phyloP scores from a whole-genome alignment of 805 yeast species.

The Wickerhamiella kurtzmanii region DNA sequence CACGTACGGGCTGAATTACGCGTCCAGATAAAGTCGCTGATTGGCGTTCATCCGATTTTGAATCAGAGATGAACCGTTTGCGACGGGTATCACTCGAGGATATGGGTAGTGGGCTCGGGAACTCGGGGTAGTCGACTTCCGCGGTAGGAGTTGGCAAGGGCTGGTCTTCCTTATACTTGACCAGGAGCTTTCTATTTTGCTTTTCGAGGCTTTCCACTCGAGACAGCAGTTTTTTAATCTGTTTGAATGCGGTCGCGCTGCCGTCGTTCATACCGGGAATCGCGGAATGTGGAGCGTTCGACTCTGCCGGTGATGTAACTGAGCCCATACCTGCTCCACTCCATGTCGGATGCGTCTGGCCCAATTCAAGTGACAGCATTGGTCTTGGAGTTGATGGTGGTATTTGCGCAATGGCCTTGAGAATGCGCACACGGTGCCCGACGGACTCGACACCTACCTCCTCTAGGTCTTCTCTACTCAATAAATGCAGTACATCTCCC shows the following conservation, averaged over 20 bases:
- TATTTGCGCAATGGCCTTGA: conserved; percentile 41
- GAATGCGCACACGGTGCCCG: conserved; percentile 44
- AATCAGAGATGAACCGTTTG: neutral
- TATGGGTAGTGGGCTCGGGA: neutral
- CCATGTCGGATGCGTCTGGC: neutral
- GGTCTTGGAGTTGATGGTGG: neutral
- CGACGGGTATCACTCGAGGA: neutral
- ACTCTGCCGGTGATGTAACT: neutral
- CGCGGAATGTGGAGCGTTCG: neutral
- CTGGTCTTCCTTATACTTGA: conserved; percentile 45
- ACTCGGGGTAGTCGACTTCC: neutral
- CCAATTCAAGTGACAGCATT: neutral
- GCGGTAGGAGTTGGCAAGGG: conserved; percentile 54
- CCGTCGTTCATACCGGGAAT: neutral
- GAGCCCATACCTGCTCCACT: neutral
- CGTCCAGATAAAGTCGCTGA: neutral
- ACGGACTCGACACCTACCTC: conserved; percentile 54
- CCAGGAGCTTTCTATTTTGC: conserved; percentile 41
- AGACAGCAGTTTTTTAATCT: conserved; percentile 18
- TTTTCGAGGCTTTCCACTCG: conserved; percentile 24
- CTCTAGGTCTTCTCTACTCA: conserved; percentile 54
- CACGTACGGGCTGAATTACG: neutral
- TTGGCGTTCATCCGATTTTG: neutral
- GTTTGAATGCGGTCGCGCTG: conserved; percentile 5
- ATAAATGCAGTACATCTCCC: conserved; percentile 57